These are phyloP conservation scores for Trametes versicolor DNA, from an alignment of 1,284 basidiomycete genomes.

Conservation along the genomic window DNA sequence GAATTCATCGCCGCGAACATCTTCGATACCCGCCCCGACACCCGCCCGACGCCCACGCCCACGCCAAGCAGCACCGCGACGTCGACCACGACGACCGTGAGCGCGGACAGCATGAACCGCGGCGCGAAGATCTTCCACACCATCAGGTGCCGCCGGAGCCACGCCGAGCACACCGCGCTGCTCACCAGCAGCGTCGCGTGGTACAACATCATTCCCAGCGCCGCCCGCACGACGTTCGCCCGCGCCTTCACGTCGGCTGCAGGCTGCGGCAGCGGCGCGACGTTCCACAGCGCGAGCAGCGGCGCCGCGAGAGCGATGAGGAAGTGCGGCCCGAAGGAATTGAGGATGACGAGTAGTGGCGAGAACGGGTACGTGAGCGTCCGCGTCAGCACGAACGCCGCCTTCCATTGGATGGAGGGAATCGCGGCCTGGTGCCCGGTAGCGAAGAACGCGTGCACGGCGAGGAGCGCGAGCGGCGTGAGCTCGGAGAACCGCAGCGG, in stretches of 20 bases:
- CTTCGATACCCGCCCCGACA: slow-evolving; percentile 37
- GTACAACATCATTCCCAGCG: slow-evolving; percentile 76
- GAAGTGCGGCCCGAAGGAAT: slow-evolving; percentile 81
- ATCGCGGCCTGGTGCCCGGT: slow-evolving; percentile 95
- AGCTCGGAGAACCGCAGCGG: slow-evolving; percentile 73
- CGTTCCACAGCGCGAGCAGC: slow-evolving; percentile 89
- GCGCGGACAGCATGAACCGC: slow-evolving; percentile 84
- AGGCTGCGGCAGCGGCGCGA: slow-evolving; percentile 63
- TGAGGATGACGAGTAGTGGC: slow-evolving; percentile 81
- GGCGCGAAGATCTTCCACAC: slow-evolving; percentile 99
- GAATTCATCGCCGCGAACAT: slow-evolving; percentile 42
- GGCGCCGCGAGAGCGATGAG: slow-evolving; percentile 74
- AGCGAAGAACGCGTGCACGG: slow-evolving; percentile 80
- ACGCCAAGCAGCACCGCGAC: slow-evolving; percentile 62
- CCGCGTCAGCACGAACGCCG: slow-evolving; percentile 83
- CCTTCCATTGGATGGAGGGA: slow-evolving; percentile 95
- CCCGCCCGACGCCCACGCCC: slow-evolving; percentile 47
- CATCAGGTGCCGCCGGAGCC: slow-evolving; percentile 92
- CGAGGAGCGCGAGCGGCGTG: slow-evolving; percentile 80
- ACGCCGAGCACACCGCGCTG: slow-evolving; percentile 78
- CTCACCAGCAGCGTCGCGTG: slow-evolving; percentile 75
- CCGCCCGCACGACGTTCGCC: slow-evolving; percentile 56
- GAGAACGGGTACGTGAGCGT: slow-evolving; percentile 81
- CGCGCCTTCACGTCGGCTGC: slow-evolving; percentile 42
- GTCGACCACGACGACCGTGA: slow-evolving; percentile 64